Evolutionary conservation across 768 basidiomycete species (phyloP).

Genomic region (Coprinellus aureogranulatus): DNA sequence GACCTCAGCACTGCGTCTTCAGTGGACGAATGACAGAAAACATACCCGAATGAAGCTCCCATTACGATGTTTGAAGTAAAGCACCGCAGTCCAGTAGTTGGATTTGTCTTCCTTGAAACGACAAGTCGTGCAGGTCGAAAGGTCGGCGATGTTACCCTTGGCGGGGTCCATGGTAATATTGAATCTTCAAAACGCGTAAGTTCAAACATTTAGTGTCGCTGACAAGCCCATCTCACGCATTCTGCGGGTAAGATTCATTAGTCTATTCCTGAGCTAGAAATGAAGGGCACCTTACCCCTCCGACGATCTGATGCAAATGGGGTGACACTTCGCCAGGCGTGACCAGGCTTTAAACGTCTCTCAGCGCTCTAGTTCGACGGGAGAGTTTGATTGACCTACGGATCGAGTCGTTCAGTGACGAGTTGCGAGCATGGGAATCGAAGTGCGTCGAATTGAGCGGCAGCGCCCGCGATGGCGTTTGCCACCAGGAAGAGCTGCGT

Average conservation of each 20-base stretch:
- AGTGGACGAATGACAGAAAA: too few species aligned
- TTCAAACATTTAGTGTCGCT: not conserved
- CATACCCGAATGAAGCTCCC: slow-evolving; percentile 13
- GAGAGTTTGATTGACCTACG: not conserved
- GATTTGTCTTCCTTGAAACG: slow-evolving; percentile 14
- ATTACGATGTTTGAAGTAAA: slow-evolving; percentile 14
- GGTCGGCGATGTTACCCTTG: slow-evolving; percentile 1
- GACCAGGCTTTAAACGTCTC: too few species aligned
- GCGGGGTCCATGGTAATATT: slow-evolving; percentile 11
- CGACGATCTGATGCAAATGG: slow-evolving; percentile 9
- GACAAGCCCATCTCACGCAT: not conserved
- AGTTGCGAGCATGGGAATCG: slow-evolving; percentile 3
- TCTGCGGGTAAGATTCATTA: not conserved
- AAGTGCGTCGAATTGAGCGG: not conserved
- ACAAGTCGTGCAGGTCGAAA: slow-evolving; percentile 14
- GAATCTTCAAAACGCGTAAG: not conserved
- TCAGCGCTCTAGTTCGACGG: too few species aligned
- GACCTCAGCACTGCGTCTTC: too few species aligned
- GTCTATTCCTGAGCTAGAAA: not conserved
- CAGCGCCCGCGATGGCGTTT: not conserved
- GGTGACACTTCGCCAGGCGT: slow-evolving; percentile 8
- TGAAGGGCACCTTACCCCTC: slow-evolving; percentile 3
- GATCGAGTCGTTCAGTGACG: slow-evolving; percentile 2
- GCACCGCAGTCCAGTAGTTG: slow-evolving; percentile 14
- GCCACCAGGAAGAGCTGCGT: not conserved